Percentiles rank a stretch among this genome's conserved stretches.
These are phyloP conservation scores for Puccinia coronata DNA, from an alignment of 1,284 basidiomycete species.

Conservation along the genomic window DNA sequence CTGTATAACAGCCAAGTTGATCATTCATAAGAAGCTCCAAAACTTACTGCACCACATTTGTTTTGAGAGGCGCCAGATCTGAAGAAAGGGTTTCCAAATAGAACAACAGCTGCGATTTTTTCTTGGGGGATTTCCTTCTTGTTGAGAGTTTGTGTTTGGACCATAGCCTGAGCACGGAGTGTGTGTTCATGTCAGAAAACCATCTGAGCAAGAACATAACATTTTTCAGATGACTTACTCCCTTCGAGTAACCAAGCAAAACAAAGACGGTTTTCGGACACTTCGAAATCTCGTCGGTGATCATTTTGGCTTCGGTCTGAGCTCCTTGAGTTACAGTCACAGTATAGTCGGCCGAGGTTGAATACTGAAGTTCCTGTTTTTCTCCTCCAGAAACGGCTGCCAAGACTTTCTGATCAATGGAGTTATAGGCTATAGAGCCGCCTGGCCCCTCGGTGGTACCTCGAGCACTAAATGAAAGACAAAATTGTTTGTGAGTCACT, in stretches of 20 bases:
- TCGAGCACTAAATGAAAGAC: constrained; percentile 11
- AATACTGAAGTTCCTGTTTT: not conserved
- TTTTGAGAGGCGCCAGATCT: constrained; percentile 17
- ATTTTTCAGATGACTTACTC: not conserved
- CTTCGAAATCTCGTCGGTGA: not conserved
- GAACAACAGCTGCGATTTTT: not conserved
- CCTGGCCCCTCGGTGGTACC: not conserved
- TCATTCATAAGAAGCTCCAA: too few relatives aligned
- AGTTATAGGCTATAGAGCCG: not conserved
- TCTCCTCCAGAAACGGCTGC: not conserved
- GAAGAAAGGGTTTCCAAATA: constrained; percentile 45
- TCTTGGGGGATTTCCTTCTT: not conserved
- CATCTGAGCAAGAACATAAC: not conserved
- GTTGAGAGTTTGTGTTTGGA: not conserved
- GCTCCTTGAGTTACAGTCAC: not conserved
- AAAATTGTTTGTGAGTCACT: not conserved
- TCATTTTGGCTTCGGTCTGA: not conserved
- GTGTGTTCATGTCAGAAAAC: too few relatives aligned
- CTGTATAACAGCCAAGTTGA: too few relatives aligned
- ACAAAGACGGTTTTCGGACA: constrained; percentile 6
- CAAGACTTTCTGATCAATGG: not conserved
- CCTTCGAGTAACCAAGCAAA: constrained; percentile 33
- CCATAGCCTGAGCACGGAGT: constrained; percentile 27
- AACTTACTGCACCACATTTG: constrained; percentile 23
- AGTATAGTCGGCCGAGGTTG: not conserved